Evolutionary conservation across 371 early-diverging fungal genomes (phyloP).

Genomic region (Rhizopus arrhizus): DNA sequence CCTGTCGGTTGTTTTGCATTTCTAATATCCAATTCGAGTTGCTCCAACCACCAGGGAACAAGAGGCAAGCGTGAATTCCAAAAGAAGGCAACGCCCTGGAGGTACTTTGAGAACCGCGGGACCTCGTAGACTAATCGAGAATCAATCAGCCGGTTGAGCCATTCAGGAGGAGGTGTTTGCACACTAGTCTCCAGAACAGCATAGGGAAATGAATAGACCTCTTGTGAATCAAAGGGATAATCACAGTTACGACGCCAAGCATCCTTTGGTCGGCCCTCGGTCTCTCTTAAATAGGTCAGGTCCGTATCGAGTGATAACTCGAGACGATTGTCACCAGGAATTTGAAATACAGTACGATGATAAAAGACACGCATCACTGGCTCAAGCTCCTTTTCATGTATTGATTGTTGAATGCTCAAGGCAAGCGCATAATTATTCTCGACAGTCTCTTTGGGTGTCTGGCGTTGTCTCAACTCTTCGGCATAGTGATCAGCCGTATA

Average conservation of each 20-base stretch:
- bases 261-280: constrained; percentile 57
- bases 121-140: constrained; percentile 93
- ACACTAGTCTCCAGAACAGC: constrained; percentile 79
- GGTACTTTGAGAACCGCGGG: constrained; percentile 97
- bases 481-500: constrained; percentile 79
- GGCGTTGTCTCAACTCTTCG: constrained; percentile 73
- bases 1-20: constrained; percentile 48
- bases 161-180: constrained; percentile 91
- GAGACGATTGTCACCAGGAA: constrained; percentile 95
- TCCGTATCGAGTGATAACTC: constrained; percentile 98
- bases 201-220: constrained; percentile 48
- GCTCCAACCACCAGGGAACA: constrained; percentile 95
- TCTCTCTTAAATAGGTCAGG: constrained; percentile 93
- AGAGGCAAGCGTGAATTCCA: constrained; percentile 80
- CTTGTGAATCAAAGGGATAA: constrained; percentile 87
- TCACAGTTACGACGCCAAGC: constrained; percentile 94
- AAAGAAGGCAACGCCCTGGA: constrained; percentile 94
- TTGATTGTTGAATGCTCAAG: constrained; percentile 78
- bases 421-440: constrained; percentile 75
- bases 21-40: constrained; percentile 91
- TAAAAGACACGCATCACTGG: constrained; percentile 95
- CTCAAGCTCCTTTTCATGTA: constrained; percentile 75
- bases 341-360: constrained; percentile 98
- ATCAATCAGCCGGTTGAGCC: constrained; percentile 91
- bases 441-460: constrained; percentile 71